Evolutionary conservation across 2,329 filamentous ascomycete species (phyloP), one percentile per base, ranked within the genome.

Genomic region (Penicillium oxalicum): DNA sequence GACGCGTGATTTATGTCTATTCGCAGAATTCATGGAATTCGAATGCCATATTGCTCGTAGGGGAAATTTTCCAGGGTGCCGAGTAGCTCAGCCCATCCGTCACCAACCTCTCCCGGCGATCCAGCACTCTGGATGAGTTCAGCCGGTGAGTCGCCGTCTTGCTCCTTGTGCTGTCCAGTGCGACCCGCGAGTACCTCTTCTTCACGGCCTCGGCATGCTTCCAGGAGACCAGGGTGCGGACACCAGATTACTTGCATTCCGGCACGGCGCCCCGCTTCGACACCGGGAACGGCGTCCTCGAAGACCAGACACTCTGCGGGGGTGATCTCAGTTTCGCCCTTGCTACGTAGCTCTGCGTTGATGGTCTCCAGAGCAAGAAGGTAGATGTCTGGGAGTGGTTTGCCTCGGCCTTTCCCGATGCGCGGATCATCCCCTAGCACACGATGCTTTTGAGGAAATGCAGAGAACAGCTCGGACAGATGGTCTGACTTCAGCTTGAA

Each of bases 171-270:
- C 70, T 86, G 82, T 1, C 87, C 87, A 25, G 86, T 90, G 58
- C 82, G 72, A 0, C 91, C 93, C 0, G 93, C 91, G 24, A 98
- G 73, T 2, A 98, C 88, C 65, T 90, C 81, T 9, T 78, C 78
- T 72, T 95, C 89, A 38, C 84, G 78, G 1, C 87, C 90, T 36
- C 76, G 73, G 60, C 88, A 95, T 66, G 91, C 87, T 45, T 81
- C 75, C 70, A 86, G 76, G 45, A 98, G 72, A 62, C 82, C 87
- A 1, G 83, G 81, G 70, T 97, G 90, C 25, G 93, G 93, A 59
- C 83, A 86, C 93, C 93, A 98, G 1, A 95, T 77, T 9, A 94
- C 90, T 57, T 91, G 83, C 91, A 97, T 97, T 0, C 91, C 91
- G 0, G 93, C 93, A 56, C 93, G 81, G 45, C 93, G 77, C 4